These are phyloP conservation scores for Globisporangium nunn DNA, from an alignment of 352 stramenopile genomes.

Conservation along the genomic window DNA sequence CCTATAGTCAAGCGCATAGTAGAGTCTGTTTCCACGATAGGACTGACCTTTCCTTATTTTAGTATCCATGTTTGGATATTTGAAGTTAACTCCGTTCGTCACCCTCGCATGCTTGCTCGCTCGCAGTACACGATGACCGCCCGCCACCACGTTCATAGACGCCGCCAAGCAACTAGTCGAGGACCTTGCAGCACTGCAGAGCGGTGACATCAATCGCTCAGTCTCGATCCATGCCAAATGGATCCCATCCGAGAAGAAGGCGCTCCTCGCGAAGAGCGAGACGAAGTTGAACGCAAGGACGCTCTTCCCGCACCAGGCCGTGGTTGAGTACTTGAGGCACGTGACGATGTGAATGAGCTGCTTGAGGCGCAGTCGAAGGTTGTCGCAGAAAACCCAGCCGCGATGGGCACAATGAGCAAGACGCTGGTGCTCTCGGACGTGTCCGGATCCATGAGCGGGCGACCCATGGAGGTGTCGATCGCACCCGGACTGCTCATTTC, in stretches of 20 bases:
- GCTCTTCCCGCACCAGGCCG: constrained; percentile 44
- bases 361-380: constrained; percentile 50
- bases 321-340: constrained; percentile 25
- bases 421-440: constrained; percentile 50
- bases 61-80: too few relatives aligned
- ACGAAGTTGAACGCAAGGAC: constrained; percentile 37
- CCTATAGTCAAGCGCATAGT: too few relatives aligned
- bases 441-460: constrained; percentile 30
- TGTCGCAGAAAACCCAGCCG: constrained; percentile 17
- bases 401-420: constrained; percentile 14
- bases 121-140: too few relatives aligned
- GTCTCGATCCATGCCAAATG: constrained; percentile 52
- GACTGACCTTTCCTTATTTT: too few relatives aligned
- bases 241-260: constrained; percentile 50
- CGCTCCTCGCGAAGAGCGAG: constrained; percentile 25
- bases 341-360: constrained; percentile 18
- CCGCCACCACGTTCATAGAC: too few relatives aligned
- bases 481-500: constrained; percentile 35
- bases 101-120: too few relatives aligned
- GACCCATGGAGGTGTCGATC: constrained; percentile 36
- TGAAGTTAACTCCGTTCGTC: too few relatives aligned
- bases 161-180: constrained; percentile 17
- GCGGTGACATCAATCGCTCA: constrained; percentile 3
- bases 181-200: constrained; percentile 22
- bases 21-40: too few relatives aligned